Percentiles rank a stretch among this genome's conserved stretches.
These are phyloP conservation scores for Talaromyces sp. DNA, from an alignment of 2,329 filamentous ascomycete genomes.

Conservation along the genomic window DNA sequence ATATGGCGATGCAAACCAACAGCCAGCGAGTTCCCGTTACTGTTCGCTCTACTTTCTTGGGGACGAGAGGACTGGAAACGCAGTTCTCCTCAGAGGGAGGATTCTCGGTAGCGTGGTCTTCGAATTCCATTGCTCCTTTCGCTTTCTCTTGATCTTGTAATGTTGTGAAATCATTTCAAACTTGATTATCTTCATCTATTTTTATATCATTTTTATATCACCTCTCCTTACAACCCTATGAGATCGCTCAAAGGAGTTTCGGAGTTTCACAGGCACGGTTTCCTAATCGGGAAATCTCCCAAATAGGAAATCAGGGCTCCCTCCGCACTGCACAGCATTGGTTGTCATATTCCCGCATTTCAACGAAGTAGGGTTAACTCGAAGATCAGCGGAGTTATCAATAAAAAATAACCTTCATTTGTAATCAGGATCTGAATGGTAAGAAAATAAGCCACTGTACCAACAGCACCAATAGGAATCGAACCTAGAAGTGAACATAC, in stretches of 20 bases:
- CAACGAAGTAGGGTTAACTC: not conserved
- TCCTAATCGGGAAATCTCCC: not conserved
- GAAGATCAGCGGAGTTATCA: not conserved
- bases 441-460: too few species aligned
- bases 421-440: not conserved
- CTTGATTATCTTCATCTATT: not conserved
- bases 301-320: not conserved
- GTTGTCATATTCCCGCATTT: not conserved
- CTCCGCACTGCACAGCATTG: not conserved
- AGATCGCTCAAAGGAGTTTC: not conserved
- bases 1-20: conserved; percentile 28
- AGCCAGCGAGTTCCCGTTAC: conserved; percentile 22
- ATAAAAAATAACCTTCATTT: not conserved
- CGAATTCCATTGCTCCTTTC: not conserved
- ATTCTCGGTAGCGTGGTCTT: not conserved
- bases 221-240: not conserved
- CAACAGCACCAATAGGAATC: too few species aligned
- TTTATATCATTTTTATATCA: not conserved
- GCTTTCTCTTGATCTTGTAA: not conserved
- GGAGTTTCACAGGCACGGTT: not conserved
- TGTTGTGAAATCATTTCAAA: not conserved
- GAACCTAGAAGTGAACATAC: too few species aligned
- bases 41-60: not conserved
- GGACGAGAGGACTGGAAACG: not conserved
- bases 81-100: not conserved